Percentiles rank a stretch among this genome's conserved stretches.
Conservation (phyloP, 2,329 filamentous ascomycete species). For the Juglanconis sp. region DNA sequence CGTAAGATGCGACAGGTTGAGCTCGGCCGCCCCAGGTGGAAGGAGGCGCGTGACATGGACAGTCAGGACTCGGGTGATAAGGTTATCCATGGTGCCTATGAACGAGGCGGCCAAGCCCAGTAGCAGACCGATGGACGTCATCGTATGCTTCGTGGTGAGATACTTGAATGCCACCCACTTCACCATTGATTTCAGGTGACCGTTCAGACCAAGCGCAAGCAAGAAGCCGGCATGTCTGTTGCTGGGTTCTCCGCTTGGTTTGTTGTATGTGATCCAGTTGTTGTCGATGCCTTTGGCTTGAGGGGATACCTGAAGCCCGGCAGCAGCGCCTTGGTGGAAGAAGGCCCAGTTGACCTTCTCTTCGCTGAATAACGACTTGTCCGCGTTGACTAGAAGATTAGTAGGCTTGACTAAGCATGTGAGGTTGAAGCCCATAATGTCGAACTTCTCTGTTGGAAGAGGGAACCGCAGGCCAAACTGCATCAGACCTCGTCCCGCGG, state of each 20-base stretch:
- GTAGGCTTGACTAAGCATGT: slow-evolving; percentile 89
- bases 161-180: slow-evolving; percentile 99
- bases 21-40: slow-evolving; percentile 84
- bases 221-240: slow-evolving; percentile 96
- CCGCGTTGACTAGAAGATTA: slow-evolving; percentile 89
- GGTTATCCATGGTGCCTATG: slow-evolving; percentile 93
- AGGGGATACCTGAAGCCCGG: slow-evolving; percentile 84
- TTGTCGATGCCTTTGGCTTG: slow-evolving; percentile 93
- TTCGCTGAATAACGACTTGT: slow-evolving; percentile 82
- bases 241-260: slow-evolving; percentile 78
- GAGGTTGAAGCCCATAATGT: slow-evolving; percentile 85
- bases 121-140: slow-evolving; percentile 96
- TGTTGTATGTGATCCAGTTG: slow-evolving; percentile 98
- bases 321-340: slow-evolving; percentile 94
- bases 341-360: slow-evolving; percentile 98
- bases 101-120: slow-evolving; percentile 91
- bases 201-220: slow-evolving; percentile 86
- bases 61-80: slow-evolving; percentile 88
- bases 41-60: slow-evolving; percentile 96
- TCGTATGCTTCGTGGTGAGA: slow-evolving; percentile 96
- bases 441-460: slow-evolving; percentile 86
- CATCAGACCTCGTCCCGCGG: slow-evolving; percentile 80
- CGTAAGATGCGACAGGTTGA: slow-evolving; percentile 88
- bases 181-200: slow-evolving; percentile 87
- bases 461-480: slow-evolving; percentile 86